Evolutionary conservation across 129 eudicot species (phyloP).

Genomic region (Tanacetum coccineum): DNA sequence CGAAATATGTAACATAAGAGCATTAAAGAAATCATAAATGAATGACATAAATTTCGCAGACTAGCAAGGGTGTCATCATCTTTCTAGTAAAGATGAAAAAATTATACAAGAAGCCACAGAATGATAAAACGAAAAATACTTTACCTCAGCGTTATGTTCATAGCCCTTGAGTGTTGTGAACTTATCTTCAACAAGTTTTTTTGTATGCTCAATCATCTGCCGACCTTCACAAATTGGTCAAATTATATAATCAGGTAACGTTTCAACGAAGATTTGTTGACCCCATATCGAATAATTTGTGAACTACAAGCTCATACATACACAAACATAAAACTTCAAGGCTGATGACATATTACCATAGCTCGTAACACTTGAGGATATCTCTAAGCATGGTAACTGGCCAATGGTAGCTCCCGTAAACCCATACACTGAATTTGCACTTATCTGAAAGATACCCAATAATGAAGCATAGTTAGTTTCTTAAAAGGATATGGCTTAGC

Average conservation of each 20-base stretch:
- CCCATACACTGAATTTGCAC: constrained; percentile 99
- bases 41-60: not conserved
- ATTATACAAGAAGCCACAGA: constrained; percentile 1
- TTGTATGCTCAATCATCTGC: constrained; percentile 98
- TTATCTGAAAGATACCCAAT: constrained; percentile 51
- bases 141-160: constrained; percentile 94
- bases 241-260: constrained; percentile 11
- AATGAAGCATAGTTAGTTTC: constrained; percentile 1
- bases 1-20: not conserved
- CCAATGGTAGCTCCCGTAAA: constrained; percentile 98
- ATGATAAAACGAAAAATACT: not conserved
- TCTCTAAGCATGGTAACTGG: constrained; percentile 93
- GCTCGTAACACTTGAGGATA: constrained; percentile 99
- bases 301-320: constrained; percentile 9
- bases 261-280: constrained; percentile 11
- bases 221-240: constrained; percentile 59
- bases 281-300: constrained; percentile 5
- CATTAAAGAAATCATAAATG: not conserved
- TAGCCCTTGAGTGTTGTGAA: constrained; percentile 71
- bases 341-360: constrained; percentile 56
- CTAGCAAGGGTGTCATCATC: not conserved
- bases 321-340: constrained; percentile 3
- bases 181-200: constrained; percentile 90
- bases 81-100: constrained; percentile 6
- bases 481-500: constrained; percentile 7